Base-by-base conservation (phyloP, 2,329 filamentous ascomycete species). In the Knufia petricola region DNA sequence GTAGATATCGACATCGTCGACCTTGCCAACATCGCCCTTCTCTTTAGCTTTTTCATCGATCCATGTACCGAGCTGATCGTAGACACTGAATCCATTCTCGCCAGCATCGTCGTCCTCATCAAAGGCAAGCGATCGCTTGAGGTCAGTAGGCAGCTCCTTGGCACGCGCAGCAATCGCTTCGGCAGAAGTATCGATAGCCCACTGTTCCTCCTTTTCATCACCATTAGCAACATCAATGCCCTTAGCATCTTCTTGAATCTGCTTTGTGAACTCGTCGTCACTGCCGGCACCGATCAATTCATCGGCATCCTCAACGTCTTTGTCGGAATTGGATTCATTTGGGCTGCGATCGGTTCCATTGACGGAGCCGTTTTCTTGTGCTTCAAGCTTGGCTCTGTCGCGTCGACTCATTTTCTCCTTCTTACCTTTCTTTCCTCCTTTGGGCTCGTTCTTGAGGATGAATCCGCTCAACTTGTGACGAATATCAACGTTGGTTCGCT, bases 401-500 rank as follows among this genome's bases (percentile, higher is more conserved):
- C 69, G 67, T 53, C 88, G 87, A 63, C 87, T 85, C 67, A 92
- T 92, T 75, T 92, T 94, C 69, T 85, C 86, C 49, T 87, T 84
- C 77, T 95, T 96, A 76, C 95, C 87, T 72, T 94, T 95, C 79
- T 95, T 95, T 32, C 80, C 79, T 69, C 87, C 87, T 75, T 94
- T 94, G 60, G 87, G 84, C 68, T 87, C 83, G 66, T 92, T 94
- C 79, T 96, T 96, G 66, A 96, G 73, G 66, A 98, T 95, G 76
- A 95, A 98, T 55, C 87, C 86, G 69, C 86, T 94, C 58, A 98
- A 82, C 78, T 98, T 98, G 68, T 94, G 81, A 64, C 89, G 87
- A 58, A 89, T 76, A 63, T 96, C 90, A 49, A 95, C 90, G 55
- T 92, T 84, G 58, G 85, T 85, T 63, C 87, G 88, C 70, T 94